Evolutionary conservation across 371 early-diverging fungal species (phyloP), one percentile per base, ranked within the genome.

Genomic region (Ordospora pajunii): DNA sequence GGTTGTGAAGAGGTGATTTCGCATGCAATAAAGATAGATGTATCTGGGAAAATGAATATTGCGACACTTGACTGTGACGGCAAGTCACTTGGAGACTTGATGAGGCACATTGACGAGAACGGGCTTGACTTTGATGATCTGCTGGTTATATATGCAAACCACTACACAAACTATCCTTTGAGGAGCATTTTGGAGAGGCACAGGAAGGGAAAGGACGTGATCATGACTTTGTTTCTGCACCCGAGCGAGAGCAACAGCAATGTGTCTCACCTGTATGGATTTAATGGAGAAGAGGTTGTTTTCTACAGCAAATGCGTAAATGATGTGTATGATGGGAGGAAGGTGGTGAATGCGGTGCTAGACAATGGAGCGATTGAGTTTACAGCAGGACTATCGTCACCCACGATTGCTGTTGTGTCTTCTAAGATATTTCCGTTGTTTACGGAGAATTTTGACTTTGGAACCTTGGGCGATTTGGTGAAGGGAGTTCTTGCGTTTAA

Each of bases 361-460:
- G 62, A 45, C 12, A 42, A 76, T 50, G 45, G 50, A 37, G 44
- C 46, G 9, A 14, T 79, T 9, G 65, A 68, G 11, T 54, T 79
- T 54, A 37, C 65, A 1, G 48, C 53, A 14, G 27, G 48, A 9
- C 45, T 45, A 2, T 48, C 42, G 14, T 49, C 63, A 10, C 77
- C 76, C 12, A 45, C 40, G 6, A 37, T 75, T 27, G 58, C 52
- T n/a, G 72, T 79, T 42, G 63, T 79, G 45, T 70, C 76, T 9
- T 40, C 62, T 32, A 45, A 46, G 48, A 48, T 71, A 25, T 68
- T 80, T 37, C 51, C 73, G 23, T n/a, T 77, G 1, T 80, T 80
- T 77, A 49, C 69, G 0, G 80, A 80, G 17, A 77, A 80, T 62
- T 80, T 80, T 54, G 80, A 80, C 64, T 80, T 52, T 53, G 27